Percentiles rank a stretch among this genome's conserved stretches.
These are phyloP conservation scores for Viola pubescens DNA, from an alignment of 441 rosid genomes.

Conservation along the genomic window DNA sequence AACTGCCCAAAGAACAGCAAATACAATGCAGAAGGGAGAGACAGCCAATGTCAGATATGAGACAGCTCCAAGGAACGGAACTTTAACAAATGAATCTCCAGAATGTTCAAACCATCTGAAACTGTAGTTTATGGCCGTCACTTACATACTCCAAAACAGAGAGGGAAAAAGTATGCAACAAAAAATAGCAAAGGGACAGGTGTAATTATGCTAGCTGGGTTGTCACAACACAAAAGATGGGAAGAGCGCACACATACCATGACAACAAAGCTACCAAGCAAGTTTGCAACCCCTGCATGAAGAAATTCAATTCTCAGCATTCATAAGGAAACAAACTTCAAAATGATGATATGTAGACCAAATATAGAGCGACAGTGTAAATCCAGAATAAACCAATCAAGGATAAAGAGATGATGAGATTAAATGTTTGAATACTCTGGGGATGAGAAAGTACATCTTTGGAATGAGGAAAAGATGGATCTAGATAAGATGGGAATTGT, in stretches of 20 bases:
- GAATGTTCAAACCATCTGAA: slow-evolving; percentile 74
- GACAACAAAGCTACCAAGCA: slow-evolving; percentile 84
- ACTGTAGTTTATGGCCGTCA: slow-evolving; percentile 43
- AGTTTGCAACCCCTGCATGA: slow-evolving; percentile 83
- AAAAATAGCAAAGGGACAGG: not conserved
- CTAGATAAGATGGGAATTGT: no score
- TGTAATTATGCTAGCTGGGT: not conserved
- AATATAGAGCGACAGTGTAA: not conserved
- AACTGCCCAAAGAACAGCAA: slow-evolving; percentile 90
- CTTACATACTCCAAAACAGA: slow-evolving; percentile 18
- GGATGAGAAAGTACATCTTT: no score
- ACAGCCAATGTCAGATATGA: slow-evolving; percentile 85
- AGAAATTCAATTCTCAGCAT: slow-evolving; percentile 21
- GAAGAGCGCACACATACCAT: slow-evolving; percentile 42
- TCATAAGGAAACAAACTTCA: slow-evolving; percentile 10
- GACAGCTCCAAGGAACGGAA: slow-evolving; percentile 83
- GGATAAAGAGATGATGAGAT: no score
- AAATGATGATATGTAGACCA: slow-evolving; percentile 9
- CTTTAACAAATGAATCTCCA: slow-evolving; percentile 66
- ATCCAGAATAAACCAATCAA: no score
- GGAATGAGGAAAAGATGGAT: no score
- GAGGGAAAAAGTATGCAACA: not conserved
- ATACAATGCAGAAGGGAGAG: slow-evolving; percentile 88
- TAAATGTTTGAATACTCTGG: no score
- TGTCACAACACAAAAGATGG: not conserved